Percentiles rank a stretch among this genome's conserved stretches.
These are phyloP conservation scores for Quambalaria eucalypti DNA, from an alignment of 1,284 basidiomycete genomes.

Conservation along the genomic window DNA sequence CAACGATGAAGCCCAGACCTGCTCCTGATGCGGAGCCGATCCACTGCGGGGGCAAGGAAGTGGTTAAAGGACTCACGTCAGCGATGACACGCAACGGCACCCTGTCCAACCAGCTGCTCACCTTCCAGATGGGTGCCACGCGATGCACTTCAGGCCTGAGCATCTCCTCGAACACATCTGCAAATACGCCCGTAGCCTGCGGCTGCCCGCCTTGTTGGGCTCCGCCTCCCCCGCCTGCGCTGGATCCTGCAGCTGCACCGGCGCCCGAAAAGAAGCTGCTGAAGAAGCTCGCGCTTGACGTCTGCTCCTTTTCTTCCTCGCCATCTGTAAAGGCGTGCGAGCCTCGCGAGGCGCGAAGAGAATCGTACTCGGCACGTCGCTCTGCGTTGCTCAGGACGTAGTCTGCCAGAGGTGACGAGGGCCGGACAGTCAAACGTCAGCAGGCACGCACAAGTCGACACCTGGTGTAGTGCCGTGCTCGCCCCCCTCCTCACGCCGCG, in stretches of 20 bases:
- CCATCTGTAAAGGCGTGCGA: conserved; percentile 11
- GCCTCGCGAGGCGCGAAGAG: conserved; percentile 13
- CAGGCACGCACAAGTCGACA: too few relatives aligned
- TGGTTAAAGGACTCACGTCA: background rate
- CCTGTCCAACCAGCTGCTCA: background rate
- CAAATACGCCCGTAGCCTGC: conserved; percentile 35
- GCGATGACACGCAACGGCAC: conserved; percentile 2
- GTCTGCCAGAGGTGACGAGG: conserved; percentile 47
- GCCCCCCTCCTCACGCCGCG: background rate
- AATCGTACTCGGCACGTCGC: conserved; percentile 66
- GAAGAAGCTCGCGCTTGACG: conserved; percentile 35
- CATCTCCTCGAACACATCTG: conserved; percentile 42
- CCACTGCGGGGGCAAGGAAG: conserved; percentile 14
- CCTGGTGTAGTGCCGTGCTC: too few relatives aligned
- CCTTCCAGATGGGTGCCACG: conserved; percentile 17
- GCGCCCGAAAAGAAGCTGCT: conserved; percentile 17
- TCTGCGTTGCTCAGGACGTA: conserved; percentile 77
- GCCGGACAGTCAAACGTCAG: background rate
- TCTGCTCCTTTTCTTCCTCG: conserved; percentile 27
- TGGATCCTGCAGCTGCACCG: background rate
- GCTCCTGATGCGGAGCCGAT: conserved; percentile 35
- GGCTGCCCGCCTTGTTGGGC: too few relatives aligned
- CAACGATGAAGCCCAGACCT: conserved; percentile 39
- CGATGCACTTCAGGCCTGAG: conserved; percentile 42
- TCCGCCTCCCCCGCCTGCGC: background rate